phyloP scores from a whole-genome alignment of 2,329 filamentous ascomycete genomes.

The Colletotrichum paranaense region DNA sequence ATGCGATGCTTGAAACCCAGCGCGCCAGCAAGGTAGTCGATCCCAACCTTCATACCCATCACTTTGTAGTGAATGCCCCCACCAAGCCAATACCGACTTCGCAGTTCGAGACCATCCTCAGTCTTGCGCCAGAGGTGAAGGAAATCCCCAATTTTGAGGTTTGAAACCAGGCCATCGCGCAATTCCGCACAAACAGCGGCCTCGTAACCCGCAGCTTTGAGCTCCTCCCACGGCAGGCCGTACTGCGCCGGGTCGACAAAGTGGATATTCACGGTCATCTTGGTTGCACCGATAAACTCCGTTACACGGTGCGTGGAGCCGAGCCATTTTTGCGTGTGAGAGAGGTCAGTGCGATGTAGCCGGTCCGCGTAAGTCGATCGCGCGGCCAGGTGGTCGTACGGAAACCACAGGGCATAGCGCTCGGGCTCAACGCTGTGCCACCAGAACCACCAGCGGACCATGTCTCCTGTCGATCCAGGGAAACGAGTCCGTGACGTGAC shows the following conservation, averaged over 20 bases:
- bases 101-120: conserved; percentile 17
- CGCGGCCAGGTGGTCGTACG: conserved; percentile 22
- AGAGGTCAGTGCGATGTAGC: conserved; percentile 25
- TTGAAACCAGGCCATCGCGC: conserved; percentile 14
- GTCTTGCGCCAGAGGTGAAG: conserved; percentile 31
- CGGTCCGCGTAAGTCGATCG: conserved; percentile 27
- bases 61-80: conserved; percentile 28
- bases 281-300: conserved; percentile 24
- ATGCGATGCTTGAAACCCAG: conserved; percentile 25
- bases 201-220: conserved; percentile 23
- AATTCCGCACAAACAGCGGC: conserved; percentile 24
- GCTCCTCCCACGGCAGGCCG: conserved; percentile 28
- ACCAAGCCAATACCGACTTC: conserved; percentile 30
- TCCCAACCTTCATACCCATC: conserved; percentile 18
- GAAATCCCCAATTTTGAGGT: conserved; percentile 30
- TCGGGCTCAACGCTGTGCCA: conserved; percentile 34
- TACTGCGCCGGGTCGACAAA: conserved; percentile 31
- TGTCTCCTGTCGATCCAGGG: conserved; percentile 27
- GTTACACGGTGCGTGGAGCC: conserved; percentile 32
- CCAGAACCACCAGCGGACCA: conserved; percentile 34
- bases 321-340: conserved; percentile 33
- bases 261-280: conserved; percentile 27
- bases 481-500: conserved; percentile 30
- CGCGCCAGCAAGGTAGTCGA: conserved; percentile 23
- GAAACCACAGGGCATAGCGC: conserved; percentile 33